Evolutionary conservation across 345 rosid genomes (phyloP).

Genomic region (Geranium rotundifolium): DNA sequence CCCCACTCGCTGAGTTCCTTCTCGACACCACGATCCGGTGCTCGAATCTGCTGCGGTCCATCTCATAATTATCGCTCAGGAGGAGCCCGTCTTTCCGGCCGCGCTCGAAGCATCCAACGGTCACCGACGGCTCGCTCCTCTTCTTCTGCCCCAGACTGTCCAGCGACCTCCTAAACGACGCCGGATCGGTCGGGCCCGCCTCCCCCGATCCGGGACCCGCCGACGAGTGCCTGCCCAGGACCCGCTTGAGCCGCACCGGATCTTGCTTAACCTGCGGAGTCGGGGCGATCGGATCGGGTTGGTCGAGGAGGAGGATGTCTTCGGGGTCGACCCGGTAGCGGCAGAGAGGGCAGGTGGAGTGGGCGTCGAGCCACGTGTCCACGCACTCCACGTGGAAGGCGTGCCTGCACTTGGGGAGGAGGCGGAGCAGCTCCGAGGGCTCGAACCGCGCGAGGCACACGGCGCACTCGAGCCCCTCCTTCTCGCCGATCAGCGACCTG

Average conservation of each 20-base stretch:
- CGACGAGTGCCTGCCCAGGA: slow-evolving; percentile 65
- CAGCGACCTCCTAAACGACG: slow-evolving; percentile 38
- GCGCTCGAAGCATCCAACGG: slow-evolving; percentile 43
- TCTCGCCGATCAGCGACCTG: slow-evolving; percentile 56
- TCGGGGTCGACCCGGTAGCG: slow-evolving; percentile 87
- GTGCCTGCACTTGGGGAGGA: slow-evolving; percentile 81
- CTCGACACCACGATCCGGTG: slow-evolving; percentile 60
- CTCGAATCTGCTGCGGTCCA: slow-evolving; percentile 35
- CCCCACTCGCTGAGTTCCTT: not conserved
- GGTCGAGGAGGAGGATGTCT: slow-evolving; percentile 46
- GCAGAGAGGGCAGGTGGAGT: slow-evolving; percentile 91
- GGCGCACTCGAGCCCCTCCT: slow-evolving; percentile 77
- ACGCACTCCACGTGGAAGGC: slow-evolving; percentile 93
- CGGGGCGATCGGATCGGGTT: slow-evolving; percentile 11
- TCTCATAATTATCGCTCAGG: slow-evolving; percentile 7
- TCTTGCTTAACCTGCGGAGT: no score
- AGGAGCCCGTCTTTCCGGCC: slow-evolving; percentile 55
- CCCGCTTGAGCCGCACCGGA: slow-evolving; percentile 20
- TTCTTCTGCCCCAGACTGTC: slow-evolving; percentile 27
- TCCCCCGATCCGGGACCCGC: slow-evolving; percentile 24
- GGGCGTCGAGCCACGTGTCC: slow-evolving; percentile 96
- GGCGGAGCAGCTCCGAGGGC: slow-evolving; percentile 42
- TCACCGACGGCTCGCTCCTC: slow-evolving; percentile 20
- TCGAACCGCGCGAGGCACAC: slow-evolving; percentile 67
- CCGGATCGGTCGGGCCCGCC: slow-evolving; percentile 3